These are phyloP conservation scores for Trametes hirsuta DNA, from an alignment of 1,284 basidiomycete species.

Conservation along the genomic window DNA sequence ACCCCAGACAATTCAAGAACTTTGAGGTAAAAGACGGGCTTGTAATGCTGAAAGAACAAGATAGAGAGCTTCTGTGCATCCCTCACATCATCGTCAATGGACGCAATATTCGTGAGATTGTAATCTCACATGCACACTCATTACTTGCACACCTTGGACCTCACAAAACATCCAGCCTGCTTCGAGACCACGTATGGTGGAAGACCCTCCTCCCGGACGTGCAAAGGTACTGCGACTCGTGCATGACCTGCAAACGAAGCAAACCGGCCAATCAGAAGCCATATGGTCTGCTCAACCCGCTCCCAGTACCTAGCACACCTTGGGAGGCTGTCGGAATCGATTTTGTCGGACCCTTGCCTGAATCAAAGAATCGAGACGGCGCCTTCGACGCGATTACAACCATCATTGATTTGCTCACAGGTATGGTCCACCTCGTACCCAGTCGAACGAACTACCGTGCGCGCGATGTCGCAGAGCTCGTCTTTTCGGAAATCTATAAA, in stretches of 20 bases:
- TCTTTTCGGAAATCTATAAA: constrained; percentile 42
- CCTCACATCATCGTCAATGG: constrained; percentile 26
- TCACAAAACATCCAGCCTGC: constrained; percentile 30
- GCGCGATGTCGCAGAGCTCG: constrained; percentile 40
- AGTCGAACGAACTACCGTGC: constrained; percentile 34
- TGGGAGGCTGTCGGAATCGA: constrained; percentile 40
- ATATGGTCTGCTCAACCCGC: constrained; percentile 30
- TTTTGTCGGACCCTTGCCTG: constrained; percentile 41
- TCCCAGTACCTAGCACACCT: constrained; percentile 28
- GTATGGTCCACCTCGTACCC: constrained; percentile 36
- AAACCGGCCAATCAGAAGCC: constrained; percentile 32
- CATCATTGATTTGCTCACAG: constrained; percentile 38
- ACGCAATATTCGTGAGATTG: constrained; percentile 27
- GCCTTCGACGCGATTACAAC: constrained; percentile 25
- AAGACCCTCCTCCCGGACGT: constrained; percentile 30
- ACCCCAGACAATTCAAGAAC: constrained; percentile 19
- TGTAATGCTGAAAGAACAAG: constrained; percentile 5
- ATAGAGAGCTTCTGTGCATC: constrained; percentile 25
- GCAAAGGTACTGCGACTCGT: constrained; percentile 30
- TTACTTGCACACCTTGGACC: constrained; percentile 34
- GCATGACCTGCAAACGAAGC: constrained; percentile 28
- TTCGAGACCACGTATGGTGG: constrained; percentile 38
- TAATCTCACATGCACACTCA: constrained; percentile 36
- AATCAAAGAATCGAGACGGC: constrained; percentile 32
- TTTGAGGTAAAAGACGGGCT: constrained; percentile 27